phyloP scores from a whole-genome alignment of 306 rosid species.

The Glycine latifolia region DNA sequence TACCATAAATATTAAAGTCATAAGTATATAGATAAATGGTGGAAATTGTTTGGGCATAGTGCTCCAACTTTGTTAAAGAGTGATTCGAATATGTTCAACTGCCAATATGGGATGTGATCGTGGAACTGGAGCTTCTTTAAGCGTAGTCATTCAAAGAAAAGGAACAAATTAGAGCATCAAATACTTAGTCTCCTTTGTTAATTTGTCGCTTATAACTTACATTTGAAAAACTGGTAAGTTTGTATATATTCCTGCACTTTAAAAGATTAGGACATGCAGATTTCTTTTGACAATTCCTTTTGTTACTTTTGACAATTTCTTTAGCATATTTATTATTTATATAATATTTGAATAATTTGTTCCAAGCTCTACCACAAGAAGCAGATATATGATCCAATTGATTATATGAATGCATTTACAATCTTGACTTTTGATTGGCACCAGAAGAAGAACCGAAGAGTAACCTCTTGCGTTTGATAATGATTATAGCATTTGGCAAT shows the following conservation, averaged over 20 bases:
- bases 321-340: too few relatives aligned
- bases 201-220: not conserved
- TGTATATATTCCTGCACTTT: not conserved
- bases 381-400: not conserved
- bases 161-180: slow-evolving; percentile 1
- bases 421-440: not conserved
- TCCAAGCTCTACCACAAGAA: not conserved
- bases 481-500: not conserved
- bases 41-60: not conserved
- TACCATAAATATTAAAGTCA: not conserved
- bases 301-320: too few relatives aligned
- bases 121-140: not conserved
- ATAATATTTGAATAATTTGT: not conserved
- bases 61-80: not conserved
- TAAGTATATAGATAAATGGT: not conserved
- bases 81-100: not conserved
- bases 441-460: not conserved
- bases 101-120: too few relatives aligned
- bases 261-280: not conserved
- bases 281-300: too few relatives aligned
- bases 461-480: not conserved
- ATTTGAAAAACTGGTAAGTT: too few relatives aligned
- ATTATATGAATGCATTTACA: not conserved
- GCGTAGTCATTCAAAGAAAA: not conserved
- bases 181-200: not conserved